Evolutionary conservation across 495 filamentous ascomycete species (phyloP).

Genomic region (Talaromyces wortmannii): DNA sequence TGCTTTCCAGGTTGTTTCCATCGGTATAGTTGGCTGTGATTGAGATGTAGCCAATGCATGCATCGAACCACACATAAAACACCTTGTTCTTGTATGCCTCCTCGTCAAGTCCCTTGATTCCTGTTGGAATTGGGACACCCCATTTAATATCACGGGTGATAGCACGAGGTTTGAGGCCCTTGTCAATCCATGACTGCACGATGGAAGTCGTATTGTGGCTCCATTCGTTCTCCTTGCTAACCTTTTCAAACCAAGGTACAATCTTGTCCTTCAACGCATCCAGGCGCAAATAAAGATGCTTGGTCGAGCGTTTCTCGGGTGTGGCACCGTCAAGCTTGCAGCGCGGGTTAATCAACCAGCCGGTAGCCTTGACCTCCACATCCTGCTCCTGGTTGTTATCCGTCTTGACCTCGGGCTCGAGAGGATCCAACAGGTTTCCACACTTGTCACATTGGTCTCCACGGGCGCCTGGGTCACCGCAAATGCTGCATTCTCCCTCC

Average conservation of each 20-base stretch:
- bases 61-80: conserved; percentile 98
- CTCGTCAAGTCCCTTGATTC: conserved; percentile 20
- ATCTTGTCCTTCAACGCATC: conserved; percentile 73
- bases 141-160: conserved; percentile 93
- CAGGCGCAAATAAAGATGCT: conserved; percentile 69
- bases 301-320: conserved; percentile 64
- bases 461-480: conserved; percentile 72
- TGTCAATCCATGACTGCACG: conserved; percentile 71
- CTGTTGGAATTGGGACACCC: conserved; percentile 66
- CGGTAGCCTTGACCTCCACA: conserved; percentile 7
- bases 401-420: conserved; percentile 18
- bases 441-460: conserved; percentile 89
- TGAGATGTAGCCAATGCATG: conserved; percentile 91
- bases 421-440: conserved; percentile 71
- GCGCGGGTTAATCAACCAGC: conserved; percentile 33
- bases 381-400: conserved; percentile 2
- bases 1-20: conserved; percentile 7
- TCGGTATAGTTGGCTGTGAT: conserved; percentile 92
- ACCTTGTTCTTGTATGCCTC: conserved; percentile 72
- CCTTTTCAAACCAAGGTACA: conserved; percentile 59
- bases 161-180: conserved; percentile 73
- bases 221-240: conserved; percentile 61
- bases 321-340: conserved; percentile 83
- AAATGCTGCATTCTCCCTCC: conserved; percentile 80
- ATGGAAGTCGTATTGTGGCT: conserved; percentile 66